Evolutionary conservation across 2,329 filamentous ascomycete genomes (phyloP), one percentile per base, ranked within the genome.

Genomic region (Nothophoma quercina): DNA sequence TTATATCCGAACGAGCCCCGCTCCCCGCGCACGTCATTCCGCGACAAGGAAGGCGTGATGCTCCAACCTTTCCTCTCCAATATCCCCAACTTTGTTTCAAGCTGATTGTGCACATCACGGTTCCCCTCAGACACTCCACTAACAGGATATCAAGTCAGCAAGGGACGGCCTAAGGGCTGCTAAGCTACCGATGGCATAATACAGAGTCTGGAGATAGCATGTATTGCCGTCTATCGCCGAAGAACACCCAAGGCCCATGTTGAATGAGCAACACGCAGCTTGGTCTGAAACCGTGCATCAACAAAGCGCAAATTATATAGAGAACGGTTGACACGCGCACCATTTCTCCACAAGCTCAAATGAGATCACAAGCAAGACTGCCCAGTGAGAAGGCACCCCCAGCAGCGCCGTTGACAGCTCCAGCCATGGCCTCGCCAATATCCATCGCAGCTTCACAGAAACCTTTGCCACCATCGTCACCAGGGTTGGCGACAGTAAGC

Each of bases 21-120:
- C 42, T 26, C 23, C 42, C 45, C 28, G 41, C 44, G 41, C 50
- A 51, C 55, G 55, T 55, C 55, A 58, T 58, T 35, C 29, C 43
- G 16, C n/a, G n/a, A 30, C 26, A 19, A 25, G 42, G 23, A 25
- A 23, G 32, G 19, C 41, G 26, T 15, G 33, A 35, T 34, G 21
- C 28, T 29, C n/a, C 18, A n/a, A 30, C 29, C 23, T 19, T 13
- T 28, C 8, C n/a, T n/a, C n/a, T n/a, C n/a, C n/a, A n/a, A n/a
- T n/a, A n/a, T n/a, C n/a, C n/a, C n/a, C n/a, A n/a, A n/a, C n/a
- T n/a, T n/a, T n/a, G n/a, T n/a, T n/a, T n/a, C n/a, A n/a, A n/a
- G n/a, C n/a, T n/a, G n/a, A n/a, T n/a, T n/a, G n/a, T n/a, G n/a
- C n/a, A n/a, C n/a, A n/a, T n/a, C n/a, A n/a, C n/a, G n/a, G n/a